Evolutionary conservation across 805 yeast genomes (phyloP), one percentile per base, ranked within the genome.

Genomic region (Starmera amethionina): DNA sequence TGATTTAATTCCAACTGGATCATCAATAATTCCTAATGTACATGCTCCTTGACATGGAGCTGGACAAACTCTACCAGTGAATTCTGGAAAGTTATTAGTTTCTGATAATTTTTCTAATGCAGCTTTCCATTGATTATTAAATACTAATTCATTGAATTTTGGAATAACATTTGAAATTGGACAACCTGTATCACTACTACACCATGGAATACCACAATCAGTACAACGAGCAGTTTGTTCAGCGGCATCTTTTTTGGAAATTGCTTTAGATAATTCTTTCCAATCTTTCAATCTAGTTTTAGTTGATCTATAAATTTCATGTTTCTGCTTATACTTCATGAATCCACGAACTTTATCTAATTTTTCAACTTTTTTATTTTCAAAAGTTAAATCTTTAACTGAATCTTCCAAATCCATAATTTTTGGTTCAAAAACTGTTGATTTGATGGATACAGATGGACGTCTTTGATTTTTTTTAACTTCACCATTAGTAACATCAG

Each of bases 201-300:
- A 90, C 77, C 90, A 90, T 43, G 98, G 98, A 53, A 93, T 94
- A 71, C 98, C 98, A 72, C 98, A 90, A 66, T 90, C 97, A 95
- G 93, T 90, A 74, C 98, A 90, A 64, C 98, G 79, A 13, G 97
- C 96, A 43, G 97, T 85, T 69, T 90, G 97, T 60, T 73, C 76
- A 60, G 79, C 76, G 56, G 90, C 80, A 50, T 93, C 97, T 39
- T 83, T 88, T 64, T 85, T 83, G 42, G 87, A 70, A 52, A 90
- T 70, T 41, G 96, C 77, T 12, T 77, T 65, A 11, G 94, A 79
- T 60, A 90, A 73, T 65, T 90, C 97, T 48, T 82, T 76, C 97
- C 97, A 93, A 64, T 93, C 97, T 54, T 73, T 73, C 41, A 87
- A 71, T 64, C 98, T 79, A 25, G 75, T 63, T 56, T 76, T 73